phyloP scores from a whole-genome alignment of 2,329 filamentous ascomycete genomes.

The Tothia fuscella region DNA sequence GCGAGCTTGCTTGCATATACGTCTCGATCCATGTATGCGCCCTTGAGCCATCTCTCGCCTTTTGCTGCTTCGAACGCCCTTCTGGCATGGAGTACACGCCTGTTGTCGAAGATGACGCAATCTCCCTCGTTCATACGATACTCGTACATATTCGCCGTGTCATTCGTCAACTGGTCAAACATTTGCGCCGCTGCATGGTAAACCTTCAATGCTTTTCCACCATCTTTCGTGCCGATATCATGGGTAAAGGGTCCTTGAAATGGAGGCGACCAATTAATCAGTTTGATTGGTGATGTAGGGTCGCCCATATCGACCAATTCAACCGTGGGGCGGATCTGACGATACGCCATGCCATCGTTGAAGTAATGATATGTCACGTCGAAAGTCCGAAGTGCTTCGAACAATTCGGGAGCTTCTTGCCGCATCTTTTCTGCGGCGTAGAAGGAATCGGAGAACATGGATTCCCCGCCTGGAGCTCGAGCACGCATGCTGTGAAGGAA shows the following conservation, averaged over 20 bases:
- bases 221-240: constrained; percentile 5
- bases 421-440: constrained; percentile 40
- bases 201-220: constrained; percentile 13
- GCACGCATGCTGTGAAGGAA: constrained; percentile 83
- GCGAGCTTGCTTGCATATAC: constrained; percentile 35
- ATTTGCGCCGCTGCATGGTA: constrained; percentile 40
- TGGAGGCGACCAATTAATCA: constrained; percentile 63
- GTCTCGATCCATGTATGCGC: constrained; percentile 67
- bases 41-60: constrained; percentile 71
- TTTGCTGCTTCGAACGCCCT: constrained; percentile 55
- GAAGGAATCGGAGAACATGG: constrained; percentile 71
- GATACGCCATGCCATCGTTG: constrained; percentile 52
- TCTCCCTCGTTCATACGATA: constrained; percentile 67
- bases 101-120: constrained; percentile 88
- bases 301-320: constrained; percentile 24
- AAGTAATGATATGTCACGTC: constrained; percentile 55
- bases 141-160: constrained; percentile 49
- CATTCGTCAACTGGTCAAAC: constrained; percentile 51
- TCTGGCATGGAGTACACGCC: constrained; percentile 73
- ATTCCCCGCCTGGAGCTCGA: constrained; percentile 66
- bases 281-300: constrained; percentile 22
- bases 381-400: constrained; percentile 30
- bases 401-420: constrained; percentile 15
- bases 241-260: constrained; percentile 53
- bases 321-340: constrained; percentile 45